Evolutionary conservation across 1,284 basidiomycete genomes (phyloP).

Genomic region (Boletus calvinii): DNA sequence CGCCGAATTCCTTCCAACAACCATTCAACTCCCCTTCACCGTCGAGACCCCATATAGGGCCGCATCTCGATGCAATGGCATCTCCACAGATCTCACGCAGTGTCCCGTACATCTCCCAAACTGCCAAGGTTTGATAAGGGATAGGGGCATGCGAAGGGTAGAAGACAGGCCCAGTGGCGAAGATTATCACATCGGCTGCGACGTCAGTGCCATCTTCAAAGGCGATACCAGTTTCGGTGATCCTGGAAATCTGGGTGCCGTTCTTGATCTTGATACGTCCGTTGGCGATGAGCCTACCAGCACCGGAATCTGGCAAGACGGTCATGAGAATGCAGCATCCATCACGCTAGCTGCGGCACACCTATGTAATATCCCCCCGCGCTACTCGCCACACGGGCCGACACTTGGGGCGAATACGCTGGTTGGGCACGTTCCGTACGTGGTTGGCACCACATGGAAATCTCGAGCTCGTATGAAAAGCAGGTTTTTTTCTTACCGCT

Average conservation of each 20-base stretch:
- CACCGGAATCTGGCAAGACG: conserved; percentile 29
- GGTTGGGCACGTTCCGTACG: conserved; percentile 91
- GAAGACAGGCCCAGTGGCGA: conserved; percentile 37
- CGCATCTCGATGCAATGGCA: conserved; percentile 35
- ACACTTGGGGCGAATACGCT: conserved; percentile 81
- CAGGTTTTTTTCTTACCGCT: conserved; percentile 63
- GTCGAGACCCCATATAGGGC: conserved; percentile 44
- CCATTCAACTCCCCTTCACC: conserved; percentile 43
- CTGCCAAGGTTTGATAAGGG: conserved; percentile 6
- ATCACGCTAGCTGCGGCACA: neutral
- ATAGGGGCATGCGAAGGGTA: neutral
- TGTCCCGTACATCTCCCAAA: conserved; percentile 22
- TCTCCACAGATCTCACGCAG: conserved; percentile 35
- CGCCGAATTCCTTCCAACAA: conserved; percentile 31
- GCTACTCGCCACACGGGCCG: conserved; percentile 19
- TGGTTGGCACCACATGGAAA: neutral
- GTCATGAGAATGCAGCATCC: neutral
- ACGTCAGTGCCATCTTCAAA: conserved; percentile 43
- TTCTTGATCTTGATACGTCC: conserved; percentile 44
- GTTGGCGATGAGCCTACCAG: conserved; percentile 38
- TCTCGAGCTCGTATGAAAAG: conserved; percentile 3
- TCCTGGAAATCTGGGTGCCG: conserved; percentile 34
- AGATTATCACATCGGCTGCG: conserved; percentile 43
- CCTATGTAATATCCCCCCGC: conserved; percentile 44
- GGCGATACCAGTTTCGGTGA: conserved; percentile 33